Evolutionary conservation across 192 early-diverging fungal species (phyloP).

Genomic region (Spizellomyces sp.): DNA sequence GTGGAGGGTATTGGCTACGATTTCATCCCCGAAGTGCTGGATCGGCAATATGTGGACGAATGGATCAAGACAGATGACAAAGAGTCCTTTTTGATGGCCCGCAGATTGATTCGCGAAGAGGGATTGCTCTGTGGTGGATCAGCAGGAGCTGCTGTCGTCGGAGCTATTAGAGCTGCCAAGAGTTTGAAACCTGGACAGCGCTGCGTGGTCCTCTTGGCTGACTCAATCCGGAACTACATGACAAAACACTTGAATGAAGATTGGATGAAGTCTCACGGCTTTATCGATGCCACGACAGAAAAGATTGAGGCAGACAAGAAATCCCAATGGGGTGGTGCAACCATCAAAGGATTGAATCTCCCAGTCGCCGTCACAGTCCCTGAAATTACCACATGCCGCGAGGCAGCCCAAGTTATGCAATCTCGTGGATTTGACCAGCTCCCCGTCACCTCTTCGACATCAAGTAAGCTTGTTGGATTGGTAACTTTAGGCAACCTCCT

Average conservation of each 20-base stretch:
- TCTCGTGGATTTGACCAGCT: constrained; percentile 92
- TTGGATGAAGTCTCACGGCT: constrained; percentile 92
- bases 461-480: constrained; percentile 73
- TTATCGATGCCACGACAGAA: constrained; percentile 75
- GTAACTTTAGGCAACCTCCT: constrained; percentile 87
- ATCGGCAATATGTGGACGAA: constrained; percentile 80
- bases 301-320: constrained; percentile 66
- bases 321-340: constrained; percentile 79
- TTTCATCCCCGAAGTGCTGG: constrained; percentile 93
- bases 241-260: constrained; percentile 98
- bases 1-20: constrained; percentile 99
- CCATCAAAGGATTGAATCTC: constrained; percentile 77
- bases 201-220: constrained; percentile 93
- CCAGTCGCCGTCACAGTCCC: constrained; percentile 86
- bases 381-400: constrained; percentile 62
- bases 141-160: constrained; percentile 89
- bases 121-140: constrained; percentile 96
- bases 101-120: constrained; percentile 94
- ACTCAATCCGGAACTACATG: constrained; percentile 99
- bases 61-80: constrained; percentile 99
- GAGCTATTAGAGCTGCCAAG: constrained; percentile 84
- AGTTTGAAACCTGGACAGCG: constrained; percentile 83
- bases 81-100: constrained; percentile 92
- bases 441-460: constrained; percentile 72
- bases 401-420: constrained; percentile 91